A percentile compares a stretch with the other conserved stretches of the same genome.
Evolutionary conservation across 2,329 filamentous ascomycete species (phyloP).

Genomic region (Capronia americana): DNA sequence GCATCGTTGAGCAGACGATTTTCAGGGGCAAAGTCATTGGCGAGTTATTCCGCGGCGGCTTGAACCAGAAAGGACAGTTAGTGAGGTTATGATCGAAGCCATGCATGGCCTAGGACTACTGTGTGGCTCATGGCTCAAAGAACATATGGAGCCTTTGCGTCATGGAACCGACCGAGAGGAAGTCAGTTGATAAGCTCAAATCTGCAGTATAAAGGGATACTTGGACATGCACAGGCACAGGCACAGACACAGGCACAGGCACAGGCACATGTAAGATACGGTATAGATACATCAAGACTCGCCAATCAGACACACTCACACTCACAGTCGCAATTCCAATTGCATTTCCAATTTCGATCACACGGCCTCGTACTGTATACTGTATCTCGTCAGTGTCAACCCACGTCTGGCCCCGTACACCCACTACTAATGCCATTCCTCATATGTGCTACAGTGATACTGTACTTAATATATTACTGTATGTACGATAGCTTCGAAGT

Average conservation of each 20-base stretch:
- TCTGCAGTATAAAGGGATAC: no score
- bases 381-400: no score
- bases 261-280: no score
- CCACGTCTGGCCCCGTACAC: no score
- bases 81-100: conserved; percentile 6
- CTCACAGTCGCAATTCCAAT: background rate
- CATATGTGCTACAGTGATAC: no score
- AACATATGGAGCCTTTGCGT: background rate
- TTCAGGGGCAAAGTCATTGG: conserved; percentile 87
- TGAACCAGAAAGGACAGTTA: conserved; percentile 1
- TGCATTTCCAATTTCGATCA: no score
- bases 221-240: background rate
- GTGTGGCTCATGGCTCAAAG: background rate
- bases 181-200: background rate
- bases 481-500: no score
- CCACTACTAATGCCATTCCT: no score
- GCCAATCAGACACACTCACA: background rate
- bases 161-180: background rate
- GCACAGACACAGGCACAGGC: background rate
- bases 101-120: background rate
- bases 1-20: conserved; percentile 82
- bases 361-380: no score
- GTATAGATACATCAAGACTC: background rate
- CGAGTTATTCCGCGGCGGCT: conserved; percentile 72
- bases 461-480: no score